These are phyloP conservation scores for Oryza meyeriana DNA, from an alignment of 176 grass and related monocot species.

Conservation along the genomic window DNA sequence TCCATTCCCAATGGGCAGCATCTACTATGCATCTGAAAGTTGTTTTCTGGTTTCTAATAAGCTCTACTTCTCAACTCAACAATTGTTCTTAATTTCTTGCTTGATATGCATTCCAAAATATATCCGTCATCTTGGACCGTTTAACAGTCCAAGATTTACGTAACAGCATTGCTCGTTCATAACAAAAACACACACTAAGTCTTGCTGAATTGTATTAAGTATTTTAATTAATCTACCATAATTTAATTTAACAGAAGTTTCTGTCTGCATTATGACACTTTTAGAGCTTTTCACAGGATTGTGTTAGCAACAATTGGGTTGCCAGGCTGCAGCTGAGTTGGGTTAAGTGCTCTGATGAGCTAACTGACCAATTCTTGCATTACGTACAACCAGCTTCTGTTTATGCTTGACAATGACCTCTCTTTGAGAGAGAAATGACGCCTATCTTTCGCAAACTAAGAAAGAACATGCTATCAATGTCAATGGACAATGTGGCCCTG, in stretches of 20 bases:
- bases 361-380: neutral
- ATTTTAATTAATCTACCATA: neutral
- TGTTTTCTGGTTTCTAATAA: neutral
- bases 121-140: neutral
- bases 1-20: neutral
- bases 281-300: neutral
- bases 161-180: neutral
- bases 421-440: neutral
- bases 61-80: neutral
- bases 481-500: neutral
- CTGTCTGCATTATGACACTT: neutral
- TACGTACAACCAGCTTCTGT: neutral
- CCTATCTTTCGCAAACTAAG: neutral
- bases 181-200: neutral
- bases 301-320: neutral
- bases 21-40: neutral
- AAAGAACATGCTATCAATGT: neutral
- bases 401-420: neutral
- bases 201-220: neutral
- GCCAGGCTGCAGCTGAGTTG: neutral
- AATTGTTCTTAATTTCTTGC: constrained; percentile 19
- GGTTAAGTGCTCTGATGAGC: neutral
- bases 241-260: neutral
- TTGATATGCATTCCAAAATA: constrained; percentile 11
- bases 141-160: neutral